Conservation (phyloP, 257 asterid species). For the Jacaranda mimosifolia region DNA sequence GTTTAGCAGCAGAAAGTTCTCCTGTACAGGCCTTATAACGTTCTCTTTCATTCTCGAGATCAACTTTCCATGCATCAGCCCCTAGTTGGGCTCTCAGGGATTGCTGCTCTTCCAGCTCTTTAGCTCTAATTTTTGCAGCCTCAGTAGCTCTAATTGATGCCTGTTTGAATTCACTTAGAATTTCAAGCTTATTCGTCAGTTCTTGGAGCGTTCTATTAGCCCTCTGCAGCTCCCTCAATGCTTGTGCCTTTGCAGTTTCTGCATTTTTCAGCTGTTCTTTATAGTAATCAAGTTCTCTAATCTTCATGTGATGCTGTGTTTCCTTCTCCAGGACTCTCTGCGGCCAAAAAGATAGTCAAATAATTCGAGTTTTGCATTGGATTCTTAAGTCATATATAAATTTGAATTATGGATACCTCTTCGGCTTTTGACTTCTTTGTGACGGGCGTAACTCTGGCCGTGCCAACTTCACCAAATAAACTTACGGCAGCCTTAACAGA, state of each 20-base stretch:
- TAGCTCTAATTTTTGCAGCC: constrained; percentile 54
- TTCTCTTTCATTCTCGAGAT: constrained; percentile 62
- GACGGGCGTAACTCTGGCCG: constrained; percentile 46
- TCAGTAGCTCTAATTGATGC: constrained; percentile 64
- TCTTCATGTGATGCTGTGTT: constrained; percentile 68
- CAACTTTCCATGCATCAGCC: constrained; percentile 59
- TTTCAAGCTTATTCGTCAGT: constrained; percentile 72
- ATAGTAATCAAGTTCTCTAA: constrained; percentile 62
- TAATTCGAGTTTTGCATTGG: neutral
- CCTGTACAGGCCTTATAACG: constrained; percentile 62
- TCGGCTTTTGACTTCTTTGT: constrained; percentile 63
- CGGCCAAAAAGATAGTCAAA: neutral
- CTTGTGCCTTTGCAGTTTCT: constrained; percentile 67
- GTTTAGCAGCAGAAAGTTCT: constrained; percentile 58
- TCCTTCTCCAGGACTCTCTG: constrained; percentile 92
- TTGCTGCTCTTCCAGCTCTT: constrained; percentile 58
- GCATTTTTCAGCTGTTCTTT: constrained; percentile 57
- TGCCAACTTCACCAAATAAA: constrained; percentile 65
- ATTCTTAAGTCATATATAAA: no score
- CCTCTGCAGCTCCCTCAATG: constrained; percentile 61
- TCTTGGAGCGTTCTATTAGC: constrained; percentile 70
- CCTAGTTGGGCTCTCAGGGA: constrained; percentile 49
- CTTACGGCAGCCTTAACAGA: constrained; percentile 88
- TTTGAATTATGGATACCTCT: constrained; percentile 56
- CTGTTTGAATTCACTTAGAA: constrained; percentile 66